A percentile compares a stretch with the other conserved stretches of the same genome.
These are phyloP conservation scores for Osmozyma mogii DNA, from an alignment of 805 yeast genomes.

Conservation along the genomic window DNA sequence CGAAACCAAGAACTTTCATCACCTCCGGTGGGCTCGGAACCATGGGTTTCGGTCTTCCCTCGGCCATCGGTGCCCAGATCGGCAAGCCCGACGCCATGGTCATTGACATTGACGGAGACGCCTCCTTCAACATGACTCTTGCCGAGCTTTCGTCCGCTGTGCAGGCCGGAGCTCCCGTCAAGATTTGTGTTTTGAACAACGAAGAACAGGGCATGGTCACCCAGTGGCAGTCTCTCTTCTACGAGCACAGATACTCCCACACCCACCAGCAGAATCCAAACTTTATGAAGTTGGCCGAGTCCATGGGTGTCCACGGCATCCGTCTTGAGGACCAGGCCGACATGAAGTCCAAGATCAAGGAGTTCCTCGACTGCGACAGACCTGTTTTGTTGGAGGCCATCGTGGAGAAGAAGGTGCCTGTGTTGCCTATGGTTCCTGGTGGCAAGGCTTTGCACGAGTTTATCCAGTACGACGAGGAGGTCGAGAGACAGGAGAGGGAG, in stretches of 20 bases:
- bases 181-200: slow-evolving; percentile 82
- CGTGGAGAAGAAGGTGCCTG: slow-evolving; percentile 91
- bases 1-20: slow-evolving; percentile 82
- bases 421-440: slow-evolving; percentile 95
- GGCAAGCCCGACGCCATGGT: slow-evolving; percentile 93
- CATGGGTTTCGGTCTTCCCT: slow-evolving; percentile 96
- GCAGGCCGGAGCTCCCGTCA: slow-evolving; percentile 87
- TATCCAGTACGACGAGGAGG: slow-evolving; percentile 75
- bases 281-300: slow-evolving; percentile 85
- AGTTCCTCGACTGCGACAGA: slow-evolving; percentile 68
- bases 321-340: slow-evolving; percentile 66
- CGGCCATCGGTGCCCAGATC: slow-evolving; percentile 97
- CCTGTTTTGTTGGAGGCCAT: slow-evolving; percentile 88
- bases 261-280: slow-evolving; percentile 95
- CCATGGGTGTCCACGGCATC: slow-evolving; percentile 86
- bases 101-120: slow-evolving; percentile 97
- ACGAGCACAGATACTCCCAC: slow-evolving; percentile 95
- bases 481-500: slow-evolving; percentile 62
- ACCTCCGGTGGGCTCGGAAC: slow-evolving; percentile 99
- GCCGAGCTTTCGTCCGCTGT: slow-evolving; percentile 91
- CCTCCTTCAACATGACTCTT: slow-evolving; percentile 97
- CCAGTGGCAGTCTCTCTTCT: slow-evolving; percentile 97
- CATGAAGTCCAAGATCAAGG: slow-evolving; percentile 37
- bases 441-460: slow-evolving; percentile 94
- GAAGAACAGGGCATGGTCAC: slow-evolving; percentile 99